Evolutionary conservation across 805 yeast species (phyloP).

Genomic region (Metschnikowia koreensis): DNA sequence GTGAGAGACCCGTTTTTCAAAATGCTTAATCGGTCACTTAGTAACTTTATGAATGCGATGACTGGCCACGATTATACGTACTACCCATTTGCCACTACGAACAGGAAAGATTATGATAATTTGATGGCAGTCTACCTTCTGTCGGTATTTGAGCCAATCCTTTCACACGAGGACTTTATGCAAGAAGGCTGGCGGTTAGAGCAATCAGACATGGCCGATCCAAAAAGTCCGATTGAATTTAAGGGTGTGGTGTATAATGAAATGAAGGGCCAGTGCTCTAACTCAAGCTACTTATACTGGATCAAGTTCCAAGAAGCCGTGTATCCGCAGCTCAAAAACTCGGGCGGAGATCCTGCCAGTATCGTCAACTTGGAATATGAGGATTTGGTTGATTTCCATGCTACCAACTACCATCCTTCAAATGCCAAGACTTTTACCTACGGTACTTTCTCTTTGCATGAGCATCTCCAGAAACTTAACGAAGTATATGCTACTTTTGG

Average conservation of each 20-base stretch:
- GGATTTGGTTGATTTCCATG: constrained; percentile 77
- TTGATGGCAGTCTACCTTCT: constrained; percentile 86
- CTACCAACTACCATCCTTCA: constrained; percentile 79
- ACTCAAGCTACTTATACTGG: constrained; percentile 81
- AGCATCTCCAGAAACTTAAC: constrained; percentile 58
- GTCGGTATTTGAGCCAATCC: constrained; percentile 77
- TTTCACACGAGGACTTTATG: constrained; percentile 75
- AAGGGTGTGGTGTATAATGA: constrained; percentile 98
- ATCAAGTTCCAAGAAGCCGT: constrained; percentile 78
- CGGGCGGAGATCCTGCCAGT: constrained; percentile 89
- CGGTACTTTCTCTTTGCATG: constrained; percentile 68
- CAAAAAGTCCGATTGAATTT: constrained; percentile 59
- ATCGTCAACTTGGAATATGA: constrained; percentile 75
- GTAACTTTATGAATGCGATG: constrained; percentile 98
- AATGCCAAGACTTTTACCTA: constrained; percentile 85
- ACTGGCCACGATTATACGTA: constrained; percentile 96
- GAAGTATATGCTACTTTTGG: constrained; percentile 54
- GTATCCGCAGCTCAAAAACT: constrained; percentile 80
- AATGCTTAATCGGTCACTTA: constrained; percentile 90
- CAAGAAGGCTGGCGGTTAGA: constrained; percentile 99
- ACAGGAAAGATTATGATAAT: constrained; percentile 73
- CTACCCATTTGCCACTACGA: constrained; percentile 95
- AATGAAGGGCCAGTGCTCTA: constrained; percentile 96
- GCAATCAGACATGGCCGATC: constrained; percentile 58
- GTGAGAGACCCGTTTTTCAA: constrained; percentile 97